Evolutionary conservation across 371 early-diverging fungal species (phyloP).

Genomic region (Entomophthora muscae): DNA sequence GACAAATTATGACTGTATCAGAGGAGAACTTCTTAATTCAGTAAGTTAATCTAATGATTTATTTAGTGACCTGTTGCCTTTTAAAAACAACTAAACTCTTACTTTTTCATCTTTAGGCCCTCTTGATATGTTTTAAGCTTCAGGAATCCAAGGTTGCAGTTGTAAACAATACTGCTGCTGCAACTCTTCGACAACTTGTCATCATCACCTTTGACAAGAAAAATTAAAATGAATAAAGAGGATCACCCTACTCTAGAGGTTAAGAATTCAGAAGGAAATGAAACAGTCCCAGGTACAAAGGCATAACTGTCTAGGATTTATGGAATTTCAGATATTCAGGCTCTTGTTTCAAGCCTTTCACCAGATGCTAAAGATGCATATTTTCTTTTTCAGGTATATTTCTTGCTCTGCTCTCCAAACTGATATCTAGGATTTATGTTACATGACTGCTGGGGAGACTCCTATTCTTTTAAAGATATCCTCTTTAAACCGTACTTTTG

Average conservation of each 20-base stretch:
- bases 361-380: conserved; percentile 46
- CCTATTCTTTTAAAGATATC: conserved; percentile 46
- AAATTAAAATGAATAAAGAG: neutral
- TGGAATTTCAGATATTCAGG: neutral
- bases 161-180: conserved; percentile 87
- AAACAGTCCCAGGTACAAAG: neutral
- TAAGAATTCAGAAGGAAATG: conserved; percentile 17
- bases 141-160: conserved; percentile 72
- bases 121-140: conserved; percentile 72
- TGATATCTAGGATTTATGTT: conserved; percentile 36
- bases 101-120: conserved; percentile 27
- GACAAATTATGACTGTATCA: conserved; percentile 58
- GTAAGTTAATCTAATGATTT: conserved; percentile 22
- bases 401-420: neutral
- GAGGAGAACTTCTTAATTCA: conserved; percentile 66
- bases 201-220: conserved; percentile 70
- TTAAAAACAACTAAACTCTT: neutral
- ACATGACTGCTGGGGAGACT: conserved; percentile 39
- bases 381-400: conserved; percentile 49
- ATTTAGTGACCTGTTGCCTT: neutral
- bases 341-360: neutral
- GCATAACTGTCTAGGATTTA: neutral
- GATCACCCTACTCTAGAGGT: conserved; percentile 16
- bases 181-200: conserved; percentile 82
- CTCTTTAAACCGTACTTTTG: conserved; percentile 54